phyloP scores from a whole-genome alignment of 1,284 basidiomycete genomes.

The Dichomitus squalens region DNA sequence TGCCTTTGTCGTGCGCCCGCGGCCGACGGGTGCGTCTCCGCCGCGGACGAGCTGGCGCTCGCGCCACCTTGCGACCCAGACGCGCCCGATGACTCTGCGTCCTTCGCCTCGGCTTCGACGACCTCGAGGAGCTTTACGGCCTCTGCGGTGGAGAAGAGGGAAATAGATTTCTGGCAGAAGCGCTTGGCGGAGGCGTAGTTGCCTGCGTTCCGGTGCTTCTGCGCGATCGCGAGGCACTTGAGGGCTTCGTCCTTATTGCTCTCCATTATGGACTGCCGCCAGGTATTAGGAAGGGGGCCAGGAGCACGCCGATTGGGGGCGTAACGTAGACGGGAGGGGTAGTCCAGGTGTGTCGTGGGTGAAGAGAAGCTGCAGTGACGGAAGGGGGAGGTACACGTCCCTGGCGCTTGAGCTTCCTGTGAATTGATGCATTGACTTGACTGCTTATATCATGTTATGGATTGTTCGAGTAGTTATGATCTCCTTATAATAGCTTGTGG shows the following conservation, averaged over 20 bases:
- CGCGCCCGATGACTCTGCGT: conserved; percentile 30
- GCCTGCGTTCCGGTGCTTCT: conserved; percentile 69
- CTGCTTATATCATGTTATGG: too few relatives aligned
- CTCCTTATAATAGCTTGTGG: not conserved
- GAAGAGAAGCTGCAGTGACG: conserved; percentile 12
- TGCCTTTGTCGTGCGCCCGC: conserved; percentile 64
- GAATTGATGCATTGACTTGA: too few relatives aligned
- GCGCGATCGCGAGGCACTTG: conserved; percentile 78
- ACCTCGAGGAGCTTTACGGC: conserved; percentile 68
- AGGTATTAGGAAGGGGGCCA: not conserved
- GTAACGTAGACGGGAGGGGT: conserved; percentile 5
- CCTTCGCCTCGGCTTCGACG: conserved; percentile 54
- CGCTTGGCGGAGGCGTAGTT: conserved; percentile 83
- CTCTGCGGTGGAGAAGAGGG: conserved; percentile 83
- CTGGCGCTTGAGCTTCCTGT: not conserved
- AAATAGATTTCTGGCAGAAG: conserved; percentile 89
- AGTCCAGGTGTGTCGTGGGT: conserved; percentile 21
- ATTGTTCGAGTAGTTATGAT: not conserved
- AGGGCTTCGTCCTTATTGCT: conserved; percentile 90
- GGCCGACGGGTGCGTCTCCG: conserved; percentile 71
- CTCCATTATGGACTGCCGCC: conserved; percentile 58
- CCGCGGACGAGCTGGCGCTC: conserved; percentile 45
- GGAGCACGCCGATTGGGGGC: conserved; percentile 3
- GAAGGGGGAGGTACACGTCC: conserved; percentile 7
- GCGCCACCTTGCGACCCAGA: conserved; percentile 37